Conservation (phyloP, 2,329 filamentous ascomycete species). For the Leptographium procerum region DNA sequence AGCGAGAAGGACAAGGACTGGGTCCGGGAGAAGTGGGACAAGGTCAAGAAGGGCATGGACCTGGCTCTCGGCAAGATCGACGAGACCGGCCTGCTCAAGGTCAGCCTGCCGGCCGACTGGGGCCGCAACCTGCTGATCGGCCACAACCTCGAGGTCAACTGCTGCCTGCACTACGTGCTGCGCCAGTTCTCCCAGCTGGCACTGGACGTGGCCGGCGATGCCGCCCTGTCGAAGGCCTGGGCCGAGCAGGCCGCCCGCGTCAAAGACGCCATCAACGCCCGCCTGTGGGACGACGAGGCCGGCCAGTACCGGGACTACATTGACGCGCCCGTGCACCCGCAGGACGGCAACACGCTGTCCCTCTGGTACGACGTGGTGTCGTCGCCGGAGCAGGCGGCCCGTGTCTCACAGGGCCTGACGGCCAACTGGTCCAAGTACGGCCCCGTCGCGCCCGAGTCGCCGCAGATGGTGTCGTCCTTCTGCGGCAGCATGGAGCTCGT, state of each 20-base stretch:
- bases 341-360: constrained; percentile 47
- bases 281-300: not conserved
- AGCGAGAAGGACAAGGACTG: not conserved
- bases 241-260: not conserved
- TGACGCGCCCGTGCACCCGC: constrained; percentile 29
- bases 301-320: constrained; percentile 18
- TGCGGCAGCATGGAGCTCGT: constrained; percentile 47
- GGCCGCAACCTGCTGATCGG: constrained; percentile 19
- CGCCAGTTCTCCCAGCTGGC: not conserved
- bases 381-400: constrained; percentile 20
- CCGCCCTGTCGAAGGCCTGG: not conserved
- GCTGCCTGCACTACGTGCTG: not conserved
- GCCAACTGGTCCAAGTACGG: constrained; percentile 45
- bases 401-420: constrained; percentile 31
- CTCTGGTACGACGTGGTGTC: constrained; percentile 35
- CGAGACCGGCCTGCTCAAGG: constrained; percentile 31
- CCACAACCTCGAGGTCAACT: not conserved
- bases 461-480: constrained; percentile 45
- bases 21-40: constrained; percentile 17
- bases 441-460: constrained; percentile 42
- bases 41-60: constrained; percentile 17
- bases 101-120: constrained; percentile 38
- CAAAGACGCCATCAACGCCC: not conserved
- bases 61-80: constrained; percentile 15
- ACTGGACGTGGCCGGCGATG: not conserved